phyloP scores from a whole-genome alignment of 2,329 filamentous ascomycete genomes.

The Colletotrichum abscissum region DNA sequence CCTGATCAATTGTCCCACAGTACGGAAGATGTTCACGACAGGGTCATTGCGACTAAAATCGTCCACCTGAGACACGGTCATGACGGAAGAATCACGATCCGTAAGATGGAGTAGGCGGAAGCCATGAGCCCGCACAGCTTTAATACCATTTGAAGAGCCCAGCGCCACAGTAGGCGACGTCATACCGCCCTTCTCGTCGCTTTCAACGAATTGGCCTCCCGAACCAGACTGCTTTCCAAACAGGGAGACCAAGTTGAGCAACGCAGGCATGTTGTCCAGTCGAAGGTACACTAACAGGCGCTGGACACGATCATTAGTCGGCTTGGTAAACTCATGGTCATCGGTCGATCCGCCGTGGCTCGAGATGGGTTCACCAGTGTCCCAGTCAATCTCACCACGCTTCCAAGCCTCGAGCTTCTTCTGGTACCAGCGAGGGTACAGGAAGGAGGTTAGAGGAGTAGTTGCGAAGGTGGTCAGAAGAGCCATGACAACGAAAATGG shows the following conservation, averaged over 20 bases:
- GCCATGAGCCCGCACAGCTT: constrained; percentile 79
- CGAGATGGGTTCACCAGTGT: constrained; percentile 52
- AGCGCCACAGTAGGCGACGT: neutral
- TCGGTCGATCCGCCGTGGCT: constrained; percentile 39
- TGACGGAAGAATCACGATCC: constrained; percentile 93
- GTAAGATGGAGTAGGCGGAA: constrained; percentile 89
- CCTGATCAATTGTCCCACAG: constrained; percentile 86
- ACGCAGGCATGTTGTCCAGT: constrained; percentile 83
- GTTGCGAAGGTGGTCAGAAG: constrained; percentile 87
- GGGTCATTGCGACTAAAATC: constrained; percentile 81
- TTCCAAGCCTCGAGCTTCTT: constrained; percentile 69
- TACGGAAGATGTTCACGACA: constrained; percentile 90
- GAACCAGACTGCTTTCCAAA: constrained; percentile 63
- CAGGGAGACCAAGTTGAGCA: constrained; percentile 85
- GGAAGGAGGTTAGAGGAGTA: constrained; percentile 76
- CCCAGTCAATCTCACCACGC: constrained; percentile 92
- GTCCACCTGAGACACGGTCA: constrained; percentile 88
- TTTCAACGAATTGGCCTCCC: constrained; percentile 38
- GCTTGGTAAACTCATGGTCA: constrained; percentile 59
- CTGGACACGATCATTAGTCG: constrained; percentile 61
- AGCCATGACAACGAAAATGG: constrained; percentile 96
- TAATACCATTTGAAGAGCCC: neutral
- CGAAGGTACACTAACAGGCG: constrained; percentile 84
- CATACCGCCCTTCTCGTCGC: constrained; percentile 1
- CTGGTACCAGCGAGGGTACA: constrained; percentile 78